These are phyloP conservation scores for Solanum rostratum DNA, from an alignment of 257 asterid species.

Conservation along the genomic window DNA sequence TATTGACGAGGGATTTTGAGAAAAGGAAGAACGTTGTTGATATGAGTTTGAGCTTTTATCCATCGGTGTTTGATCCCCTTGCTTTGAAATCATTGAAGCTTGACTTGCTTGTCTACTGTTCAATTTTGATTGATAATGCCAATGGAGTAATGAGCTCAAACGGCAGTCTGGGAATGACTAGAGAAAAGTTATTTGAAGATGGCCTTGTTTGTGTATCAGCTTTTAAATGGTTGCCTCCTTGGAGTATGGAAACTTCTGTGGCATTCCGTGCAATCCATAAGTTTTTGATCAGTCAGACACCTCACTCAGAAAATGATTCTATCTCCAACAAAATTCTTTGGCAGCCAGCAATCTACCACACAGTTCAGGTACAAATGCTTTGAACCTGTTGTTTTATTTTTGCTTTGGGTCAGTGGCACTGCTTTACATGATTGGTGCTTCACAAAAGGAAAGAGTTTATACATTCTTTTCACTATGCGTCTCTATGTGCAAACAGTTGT, in stretches of 20 bases:
- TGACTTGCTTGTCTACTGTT: slow-evolving; percentile 67
- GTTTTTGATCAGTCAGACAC: slow-evolving; percentile 61
- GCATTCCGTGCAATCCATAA: slow-evolving; percentile 78
- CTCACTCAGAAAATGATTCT: slow-evolving; percentile 34
- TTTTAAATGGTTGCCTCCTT: slow-evolving; percentile 90
- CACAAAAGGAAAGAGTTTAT: background rate
- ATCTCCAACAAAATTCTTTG: slow-evolving; percentile 21
- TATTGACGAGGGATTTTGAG: slow-evolving; percentile 33
- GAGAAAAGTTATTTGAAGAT: slow-evolving; percentile 56
- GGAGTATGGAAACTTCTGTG: slow-evolving; percentile 91
- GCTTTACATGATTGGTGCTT: background rate
- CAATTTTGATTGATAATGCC: slow-evolving; percentile 28
- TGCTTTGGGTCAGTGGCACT: background rate
- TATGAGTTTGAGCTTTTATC: slow-evolving; percentile 70
- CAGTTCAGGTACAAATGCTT: slow-evolving; percentile 49
- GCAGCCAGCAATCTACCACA: slow-evolving; percentile 37
- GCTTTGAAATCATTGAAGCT: slow-evolving; percentile 85
- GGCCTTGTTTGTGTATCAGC: slow-evolving; percentile 80
- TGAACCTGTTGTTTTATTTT: background rate
- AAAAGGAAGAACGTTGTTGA: slow-evolving; percentile 41
- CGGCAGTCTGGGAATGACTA: slow-evolving; percentile 25
- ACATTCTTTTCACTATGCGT: background rate
- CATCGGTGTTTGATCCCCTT: slow-evolving; percentile 63
- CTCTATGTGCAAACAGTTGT: background rate
- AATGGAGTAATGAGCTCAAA: slow-evolving; percentile 23